phyloP scores from a whole-genome alignment of 441 rosid genomes.

The Jatropha multifida region DNA sequence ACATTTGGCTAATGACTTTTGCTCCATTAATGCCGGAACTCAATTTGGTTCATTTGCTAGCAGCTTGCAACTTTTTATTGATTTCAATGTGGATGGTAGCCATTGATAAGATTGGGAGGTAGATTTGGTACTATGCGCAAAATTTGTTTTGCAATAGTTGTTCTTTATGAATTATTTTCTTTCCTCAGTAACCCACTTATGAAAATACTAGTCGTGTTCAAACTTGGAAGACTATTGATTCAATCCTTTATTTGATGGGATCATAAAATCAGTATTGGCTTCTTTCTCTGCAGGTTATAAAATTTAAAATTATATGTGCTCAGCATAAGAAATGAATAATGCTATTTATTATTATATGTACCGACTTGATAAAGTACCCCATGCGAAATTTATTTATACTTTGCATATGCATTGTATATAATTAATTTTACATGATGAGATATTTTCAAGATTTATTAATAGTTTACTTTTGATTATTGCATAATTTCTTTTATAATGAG shows the following conservation, averaged over 20 bases:
- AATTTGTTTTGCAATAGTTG: background rate
- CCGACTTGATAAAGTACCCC: too few species aligned
- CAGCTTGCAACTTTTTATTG: background rate
- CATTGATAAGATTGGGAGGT: background rate
- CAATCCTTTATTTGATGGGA: background rate
- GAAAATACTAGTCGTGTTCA: background rate
- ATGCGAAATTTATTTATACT: too few species aligned
- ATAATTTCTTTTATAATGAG: too few species aligned
- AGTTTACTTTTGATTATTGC: too few species aligned
- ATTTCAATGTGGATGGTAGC: background rate
- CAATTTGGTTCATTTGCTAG: background rate
- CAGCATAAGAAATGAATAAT: too few species aligned
- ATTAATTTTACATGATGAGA: too few species aligned
- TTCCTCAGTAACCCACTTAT: background rate
- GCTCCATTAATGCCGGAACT: background rate
- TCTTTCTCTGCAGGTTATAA: background rate
- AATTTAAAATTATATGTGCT: too few species aligned
- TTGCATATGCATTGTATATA: too few species aligned
- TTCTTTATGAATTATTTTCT: background rate
- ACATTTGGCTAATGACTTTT: background rate
- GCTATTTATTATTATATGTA: too few species aligned
- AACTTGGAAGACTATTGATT: background rate
- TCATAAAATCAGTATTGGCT: background rate
- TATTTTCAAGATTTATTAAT: too few species aligned
- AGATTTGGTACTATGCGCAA: background rate